These are phyloP conservation scores for Brettanomyces nanus DNA, from an alignment of 805 yeast species.

Conservation along the genomic window DNA sequence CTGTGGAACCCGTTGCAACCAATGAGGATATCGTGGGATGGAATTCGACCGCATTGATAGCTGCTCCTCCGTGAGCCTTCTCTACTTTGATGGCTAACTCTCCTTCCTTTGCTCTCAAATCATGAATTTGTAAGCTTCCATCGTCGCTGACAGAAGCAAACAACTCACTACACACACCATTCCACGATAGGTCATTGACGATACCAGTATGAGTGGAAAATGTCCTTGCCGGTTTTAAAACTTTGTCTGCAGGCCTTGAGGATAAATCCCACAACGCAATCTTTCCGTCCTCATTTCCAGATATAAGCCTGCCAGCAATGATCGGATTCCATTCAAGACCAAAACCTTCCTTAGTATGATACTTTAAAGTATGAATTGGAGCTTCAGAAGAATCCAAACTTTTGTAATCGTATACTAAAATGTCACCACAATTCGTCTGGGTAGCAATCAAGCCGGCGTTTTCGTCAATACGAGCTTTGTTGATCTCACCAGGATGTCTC, in stretches of 20 bases:
- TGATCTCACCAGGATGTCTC: conserved; percentile 61
- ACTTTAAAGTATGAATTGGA: conserved; percentile 29
- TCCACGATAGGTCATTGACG: conserved; percentile 64
- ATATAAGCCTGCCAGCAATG: conserved; percentile 36
- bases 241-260: background rate
- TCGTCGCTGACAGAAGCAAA: conserved; percentile 74
- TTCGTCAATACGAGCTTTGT: conserved; percentile 50
- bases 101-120: conserved; percentile 33
- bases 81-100: conserved; percentile 32
- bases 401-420: conserved; percentile 34
- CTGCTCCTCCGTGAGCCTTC: conserved; percentile 46
- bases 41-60: conserved; percentile 58
- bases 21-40: conserved; percentile 47
- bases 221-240: conserved; percentile 35
- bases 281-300: conserved; percentile 60
- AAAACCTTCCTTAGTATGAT: conserved; percentile 60
- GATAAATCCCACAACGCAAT: conserved; percentile 64
- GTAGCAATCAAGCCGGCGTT: conserved; percentile 42
- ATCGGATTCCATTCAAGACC: conserved; percentile 60
- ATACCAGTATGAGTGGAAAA: conserved; percentile 46
- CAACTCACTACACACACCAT: conserved; percentile 31
- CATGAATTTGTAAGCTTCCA: conserved; percentile 50
- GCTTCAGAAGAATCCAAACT: conserved; percentile 11
- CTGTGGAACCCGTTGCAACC: conserved; percentile 73
- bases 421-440: conserved; percentile 43